Conservation (phyloP, 345 rosid genomes). For the Rhodomyrtus tomentosa region DNA sequence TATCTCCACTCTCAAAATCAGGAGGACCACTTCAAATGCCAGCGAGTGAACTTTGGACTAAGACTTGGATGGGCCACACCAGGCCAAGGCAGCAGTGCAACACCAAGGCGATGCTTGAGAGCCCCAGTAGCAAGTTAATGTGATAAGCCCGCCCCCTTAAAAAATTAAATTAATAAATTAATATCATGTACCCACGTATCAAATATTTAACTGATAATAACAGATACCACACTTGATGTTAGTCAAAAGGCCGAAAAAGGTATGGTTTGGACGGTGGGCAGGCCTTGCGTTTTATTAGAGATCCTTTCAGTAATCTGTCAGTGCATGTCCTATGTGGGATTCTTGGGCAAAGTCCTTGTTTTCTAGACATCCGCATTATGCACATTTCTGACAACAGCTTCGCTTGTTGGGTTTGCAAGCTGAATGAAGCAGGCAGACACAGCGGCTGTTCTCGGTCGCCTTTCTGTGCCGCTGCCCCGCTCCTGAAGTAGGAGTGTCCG, state of each 20-base stretch:
- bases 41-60: not conserved
- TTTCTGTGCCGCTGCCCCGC: not conserved
- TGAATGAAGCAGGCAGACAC: not conserved
- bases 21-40: not conserved
- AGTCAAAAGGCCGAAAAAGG: slow-evolving; percentile 69
- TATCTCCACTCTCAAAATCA: not conserved
- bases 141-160: not conserved
- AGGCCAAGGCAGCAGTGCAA: slow-evolving; percentile 5
- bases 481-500: not conserved
- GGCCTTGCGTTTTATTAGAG: not conserved
- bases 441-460: not conserved
- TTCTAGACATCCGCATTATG: not conserved
- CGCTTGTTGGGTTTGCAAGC: not conserved
- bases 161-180: slow-evolving; percentile 30
- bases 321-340: not conserved
- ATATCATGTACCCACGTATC: slow-evolving; percentile 34
- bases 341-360: not conserved
- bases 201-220: slow-evolving; percentile 57
- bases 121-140: slow-evolving; percentile 8
- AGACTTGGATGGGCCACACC: slow-evolving; percentile 8
- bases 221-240: slow-evolving; percentile 60
- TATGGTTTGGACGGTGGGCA: not conserved
- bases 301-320: not conserved
- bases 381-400: not conserved
- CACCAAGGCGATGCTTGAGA: not conserved